phyloP scores from a whole-genome alignment of 352 stramenopile species.

The Globisporangium apiculatum region DNA sequence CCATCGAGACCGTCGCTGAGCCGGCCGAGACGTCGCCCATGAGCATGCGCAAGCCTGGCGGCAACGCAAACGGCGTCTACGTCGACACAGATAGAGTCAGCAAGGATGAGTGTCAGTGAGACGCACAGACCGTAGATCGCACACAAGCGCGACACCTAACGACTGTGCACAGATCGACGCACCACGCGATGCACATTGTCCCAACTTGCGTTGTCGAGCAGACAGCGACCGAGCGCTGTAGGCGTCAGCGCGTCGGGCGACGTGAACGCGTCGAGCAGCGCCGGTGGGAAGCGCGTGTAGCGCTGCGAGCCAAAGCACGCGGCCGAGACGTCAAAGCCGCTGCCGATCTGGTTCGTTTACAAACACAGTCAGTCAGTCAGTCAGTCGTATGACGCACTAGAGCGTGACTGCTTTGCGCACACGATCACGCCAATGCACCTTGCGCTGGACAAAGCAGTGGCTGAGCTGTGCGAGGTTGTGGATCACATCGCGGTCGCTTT shows the following conservation, averaged over 20 bases:
- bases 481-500: constrained; percentile 47
- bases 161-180: too few relatives aligned
- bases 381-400: too few relatives aligned
- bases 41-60: constrained; percentile 79
- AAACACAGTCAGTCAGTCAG: too few relatives aligned
- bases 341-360: constrained; percentile 75
- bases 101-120: too few relatives aligned
- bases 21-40: constrained; percentile 95
- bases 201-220: constrained; percentile 40
- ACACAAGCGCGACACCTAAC: neutral
- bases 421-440: constrained; percentile 37
- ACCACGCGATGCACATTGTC: constrained; percentile 41
- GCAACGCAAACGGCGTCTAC: constrained; percentile 56
- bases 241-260: constrained; percentile 41
- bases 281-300: constrained; percentile 87
- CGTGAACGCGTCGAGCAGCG: constrained; percentile 48
- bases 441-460: constrained; percentile 95
- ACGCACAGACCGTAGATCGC: neutral
- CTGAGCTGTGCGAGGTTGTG: constrained; percentile 94
- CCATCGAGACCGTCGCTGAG: constrained; percentile 85
- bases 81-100: too few relatives aligned
- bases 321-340: constrained; percentile 94
- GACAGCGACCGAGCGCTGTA: constrained; percentile 41
- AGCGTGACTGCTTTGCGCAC: too few relatives aligned
- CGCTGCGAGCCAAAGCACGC: constrained; percentile 92